These are phyloP conservation scores for Alternaria sp. DNA, from an alignment of 2,329 filamentous ascomycete genomes.

Conservation along the genomic window DNA sequence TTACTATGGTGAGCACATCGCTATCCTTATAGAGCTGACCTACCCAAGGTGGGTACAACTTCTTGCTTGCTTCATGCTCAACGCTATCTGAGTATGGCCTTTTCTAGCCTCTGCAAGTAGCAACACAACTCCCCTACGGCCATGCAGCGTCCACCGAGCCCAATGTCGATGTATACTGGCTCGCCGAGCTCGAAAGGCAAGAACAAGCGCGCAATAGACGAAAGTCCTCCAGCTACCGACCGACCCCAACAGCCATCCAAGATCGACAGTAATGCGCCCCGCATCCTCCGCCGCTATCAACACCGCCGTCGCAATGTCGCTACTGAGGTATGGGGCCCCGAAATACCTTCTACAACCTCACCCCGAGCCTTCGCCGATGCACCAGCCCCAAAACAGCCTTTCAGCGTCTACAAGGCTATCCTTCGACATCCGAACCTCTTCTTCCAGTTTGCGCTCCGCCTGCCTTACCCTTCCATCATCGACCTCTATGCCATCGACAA, in stretches of 20 bases:
- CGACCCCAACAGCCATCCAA: background rate
- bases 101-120: background rate
- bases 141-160: slow-evolving; percentile 12
- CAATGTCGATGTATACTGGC: slow-evolving; percentile 18
- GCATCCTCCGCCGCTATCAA: slow-evolving; percentile 31
- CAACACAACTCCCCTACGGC: background rate
- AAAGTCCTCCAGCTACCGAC: slow-evolving; percentile 2
- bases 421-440: slow-evolving; percentile 49
- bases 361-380: background rate
- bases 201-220: slow-evolving; percentile 33
- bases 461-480: slow-evolving; percentile 34
- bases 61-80: background rate
- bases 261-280: slow-evolving; percentile 9
- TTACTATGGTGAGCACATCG: background rate
- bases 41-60: background rate
- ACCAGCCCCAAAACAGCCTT: slow-evolving; percentile 14
- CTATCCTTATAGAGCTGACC: background rate
- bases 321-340: slow-evolving; percentile 28
- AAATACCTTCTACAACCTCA: slow-evolving; percentile 6
- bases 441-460: slow-evolving; percentile 43
- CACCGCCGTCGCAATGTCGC: slow-evolving; percentile 38
- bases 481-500: slow-evolving; percentile 52
- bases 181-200: slow-evolving; percentile 19
- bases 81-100: background rate
- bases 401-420: slow-evolving; percentile 49